Base-by-base conservation (phyloP, 169 alveolate species). In the Cryptosporidium felis region DNA sequence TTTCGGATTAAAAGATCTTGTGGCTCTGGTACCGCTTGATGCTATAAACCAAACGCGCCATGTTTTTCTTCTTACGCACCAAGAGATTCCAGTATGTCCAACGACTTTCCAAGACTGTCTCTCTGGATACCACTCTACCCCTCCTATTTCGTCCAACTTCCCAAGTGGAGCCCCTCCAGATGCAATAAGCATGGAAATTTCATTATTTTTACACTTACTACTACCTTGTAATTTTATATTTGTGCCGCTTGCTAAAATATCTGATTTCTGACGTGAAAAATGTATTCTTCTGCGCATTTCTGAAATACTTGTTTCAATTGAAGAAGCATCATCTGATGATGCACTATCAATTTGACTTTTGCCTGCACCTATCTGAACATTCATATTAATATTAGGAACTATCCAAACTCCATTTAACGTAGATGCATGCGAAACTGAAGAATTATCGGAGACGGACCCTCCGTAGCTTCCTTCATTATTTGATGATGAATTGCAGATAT, bases 11-110 rank as follows among this genome's bases (percentile, higher is more conserved):
- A 74, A 74, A 1, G 85, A 74, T 53, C 85, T 74, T 18, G 85
- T 74, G 12, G 85, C 85, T 36, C 85, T 49, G 10, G 85, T 74
- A 12, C 85, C 85, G 32, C 61, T 49, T 10, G 85, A 56, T 18
- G 85, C 56, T 36, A 74, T 58, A 34, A 74, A 74, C 85, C 85
- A 74, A 28, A 74, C 85, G 40, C 85, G 85, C 85, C 85, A 74
- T 9, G 85, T 74, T 53, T 74, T 74, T 21, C 85, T 49, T 53
- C 85, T 74, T 0, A 74, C 85, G 12, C 85, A 74, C 85, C 85
- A 74, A 53, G 85, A 74, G 42, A 74, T 53, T 16, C 85, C 85
- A n/a, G 85, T 74, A 36, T 74, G 66, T n/a, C 85, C 85, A 16
- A 36, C 38, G 12, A 74, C 85, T 8, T 74, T 74, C 85, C 85